These are phyloP conservation scores for Corymbia maculata DNA, from an alignment of 345 rosid genomes.

Conservation along the genomic window DNA sequence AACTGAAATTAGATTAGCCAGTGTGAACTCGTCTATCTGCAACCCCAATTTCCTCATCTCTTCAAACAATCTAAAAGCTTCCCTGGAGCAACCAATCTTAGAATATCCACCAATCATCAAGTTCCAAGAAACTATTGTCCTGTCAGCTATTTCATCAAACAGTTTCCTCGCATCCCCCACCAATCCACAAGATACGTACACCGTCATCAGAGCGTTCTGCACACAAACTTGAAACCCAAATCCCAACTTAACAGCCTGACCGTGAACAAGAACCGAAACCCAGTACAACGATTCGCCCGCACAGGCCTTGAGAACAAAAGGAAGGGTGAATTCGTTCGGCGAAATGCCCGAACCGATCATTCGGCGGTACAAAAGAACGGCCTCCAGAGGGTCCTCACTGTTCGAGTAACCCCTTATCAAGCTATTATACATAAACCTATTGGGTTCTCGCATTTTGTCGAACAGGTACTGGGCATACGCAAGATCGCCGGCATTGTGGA, in stretches of 20 bases:
- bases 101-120: slow-evolving; percentile 30
- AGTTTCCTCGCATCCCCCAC: slow-evolving; percentile 9
- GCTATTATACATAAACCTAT: slow-evolving; percentile 10
- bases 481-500: slow-evolving; percentile 13
- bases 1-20: slow-evolving; percentile 11
- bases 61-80: slow-evolving; percentile 15
- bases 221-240: slow-evolving; percentile 9
- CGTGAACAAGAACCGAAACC: slow-evolving; percentile 14
- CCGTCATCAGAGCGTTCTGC: slow-evolving; percentile 9
- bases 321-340: slow-evolving; percentile 28
- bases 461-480: slow-evolving; percentile 15
- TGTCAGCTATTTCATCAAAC: slow-evolving; percentile 22
- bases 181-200: background rate
- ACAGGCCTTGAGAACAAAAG: slow-evolving; percentile 28
- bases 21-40: slow-evolving; percentile 17
- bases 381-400: slow-evolving; percentile 6
- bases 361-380: slow-evolving; percentile 7
- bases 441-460: slow-evolving; percentile 5
- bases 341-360: slow-evolving; percentile 12
- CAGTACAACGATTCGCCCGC: background rate
- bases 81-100: slow-evolving; percentile 10
- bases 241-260: slow-evolving; percentile 13
- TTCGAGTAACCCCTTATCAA: slow-evolving; percentile 17
- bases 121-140: slow-evolving; percentile 29
- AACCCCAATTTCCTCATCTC: slow-evolving; percentile 14